A percentile compares a stretch with the other conserved stretches of the same genome.
These are phyloP conservation scores for Suhomyces xylopsoci DNA, from an alignment of 805 yeast genomes.

Conservation along the genomic window DNA sequence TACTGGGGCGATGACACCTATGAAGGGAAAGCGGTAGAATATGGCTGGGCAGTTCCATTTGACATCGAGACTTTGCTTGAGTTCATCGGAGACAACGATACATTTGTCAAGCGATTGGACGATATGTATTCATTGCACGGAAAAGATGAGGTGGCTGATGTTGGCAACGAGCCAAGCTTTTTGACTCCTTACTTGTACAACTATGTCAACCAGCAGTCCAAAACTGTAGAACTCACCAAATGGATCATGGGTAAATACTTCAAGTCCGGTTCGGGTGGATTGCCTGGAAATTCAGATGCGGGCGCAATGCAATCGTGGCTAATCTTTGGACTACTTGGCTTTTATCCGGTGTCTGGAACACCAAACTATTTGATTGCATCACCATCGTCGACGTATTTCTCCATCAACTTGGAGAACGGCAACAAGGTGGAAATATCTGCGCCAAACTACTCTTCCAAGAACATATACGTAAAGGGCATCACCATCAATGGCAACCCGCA, in stretches of 20 bases:
- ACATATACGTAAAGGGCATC: conserved; percentile 27
- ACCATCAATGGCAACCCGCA: conserved; percentile 25
- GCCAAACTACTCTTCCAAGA: conserved; percentile 17
- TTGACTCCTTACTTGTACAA: conserved; percentile 33
- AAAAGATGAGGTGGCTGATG: conserved; percentile 23
- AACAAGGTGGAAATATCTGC: conserved; percentile 21
- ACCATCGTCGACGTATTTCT: conserved; percentile 24
- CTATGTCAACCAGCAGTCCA: conserved; percentile 24
- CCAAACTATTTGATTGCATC: conserved; percentile 29
- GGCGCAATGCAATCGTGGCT: conserved; percentile 40
- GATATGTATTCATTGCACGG: conserved; percentile 34
- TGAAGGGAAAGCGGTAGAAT: conserved; percentile 32
- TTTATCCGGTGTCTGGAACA: conserved; percentile 36
- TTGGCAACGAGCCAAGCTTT: conserved; percentile 39
- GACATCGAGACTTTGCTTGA: conserved; percentile 25
- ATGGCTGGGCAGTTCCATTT: conserved; percentile 35
- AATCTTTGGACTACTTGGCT: conserved; percentile 30
- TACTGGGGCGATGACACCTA: conserved; percentile 34
- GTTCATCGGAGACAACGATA: conserved; percentile 24
- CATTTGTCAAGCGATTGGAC: conserved; percentile 26
- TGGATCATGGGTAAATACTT: conserved; percentile 25
- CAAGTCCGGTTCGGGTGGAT: conserved; percentile 21
- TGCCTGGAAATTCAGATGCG: conserved; percentile 38
- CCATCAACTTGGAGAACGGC: conserved; percentile 22
- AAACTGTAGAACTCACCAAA: conserved; percentile 27